Evolutionary conservation across 768 basidiomycete genomes (phyloP).

Genomic region (Boletus sp.): DNA sequence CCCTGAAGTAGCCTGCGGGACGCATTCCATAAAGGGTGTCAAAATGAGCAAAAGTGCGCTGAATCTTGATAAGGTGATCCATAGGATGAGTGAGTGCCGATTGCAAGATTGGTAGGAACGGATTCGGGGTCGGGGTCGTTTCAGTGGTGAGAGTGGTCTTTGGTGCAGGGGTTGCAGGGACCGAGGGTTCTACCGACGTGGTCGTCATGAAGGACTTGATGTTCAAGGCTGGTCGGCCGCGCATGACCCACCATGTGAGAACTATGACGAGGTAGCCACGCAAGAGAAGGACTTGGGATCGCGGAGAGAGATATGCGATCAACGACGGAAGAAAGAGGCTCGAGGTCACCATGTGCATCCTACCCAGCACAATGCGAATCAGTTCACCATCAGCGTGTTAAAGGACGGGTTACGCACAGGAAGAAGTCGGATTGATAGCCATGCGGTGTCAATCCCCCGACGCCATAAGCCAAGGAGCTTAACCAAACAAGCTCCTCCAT

Average conservation of each 20-base stretch:
- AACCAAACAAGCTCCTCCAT: slow-evolving; percentile 63
- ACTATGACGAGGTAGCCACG: slow-evolving; percentile 26
- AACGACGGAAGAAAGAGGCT: slow-evolving; percentile 29
- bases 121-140: slow-evolving; percentile 30
- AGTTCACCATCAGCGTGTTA: background rate
- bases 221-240: slow-evolving; percentile 29
- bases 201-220: slow-evolving; percentile 31
- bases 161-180: background rate
- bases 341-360: slow-evolving; percentile 31
- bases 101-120: slow-evolving; percentile 40
- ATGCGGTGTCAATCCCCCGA: slow-evolving; percentile 52
- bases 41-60: slow-evolving; percentile 35
- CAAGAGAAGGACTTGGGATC: slow-evolving; percentile 25
- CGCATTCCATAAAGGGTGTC: slow-evolving; percentile 29
- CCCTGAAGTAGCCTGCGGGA: slow-evolving; percentile 25
- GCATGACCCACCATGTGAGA: slow-evolving; percentile 29
- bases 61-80: slow-evolving; percentile 34
- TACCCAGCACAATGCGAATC: slow-evolving; percentile 1
- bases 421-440: slow-evolving; percentile 47
- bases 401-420: slow-evolving; percentile 35
- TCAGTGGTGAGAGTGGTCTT: slow-evolving; percentile 7
- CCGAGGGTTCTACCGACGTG: slow-evolving; percentile 21
- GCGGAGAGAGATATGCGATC: slow-evolving; percentile 13
- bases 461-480: slow-evolving; percentile 50
- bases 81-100: slow-evolving; percentile 33